Conservation (phyloP, 1,284 basidiomycete genomes). For the Stygiomarasmius scandens region DNA sequence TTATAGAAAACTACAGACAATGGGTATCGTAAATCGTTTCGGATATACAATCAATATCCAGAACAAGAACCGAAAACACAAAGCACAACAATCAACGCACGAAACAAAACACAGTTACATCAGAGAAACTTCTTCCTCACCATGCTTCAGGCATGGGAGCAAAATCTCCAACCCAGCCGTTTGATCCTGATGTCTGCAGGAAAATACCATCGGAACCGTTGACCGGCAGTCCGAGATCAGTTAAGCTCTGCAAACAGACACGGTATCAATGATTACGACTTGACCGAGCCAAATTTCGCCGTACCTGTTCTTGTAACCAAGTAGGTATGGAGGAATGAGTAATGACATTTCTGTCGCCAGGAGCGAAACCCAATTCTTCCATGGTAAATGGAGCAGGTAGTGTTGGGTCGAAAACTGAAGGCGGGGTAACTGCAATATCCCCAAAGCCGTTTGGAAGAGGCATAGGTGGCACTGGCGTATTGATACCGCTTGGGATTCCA, state of each 20-base stretch:
- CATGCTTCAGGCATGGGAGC: conserved; percentile 73
- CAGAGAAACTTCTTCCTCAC: neutral
- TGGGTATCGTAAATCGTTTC: conserved; percentile 5
- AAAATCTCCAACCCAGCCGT: conserved; percentile 77
- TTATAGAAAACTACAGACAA: neutral
- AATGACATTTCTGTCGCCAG: conserved; percentile 56
- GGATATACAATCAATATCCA: conserved; percentile 2
- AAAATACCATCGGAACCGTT: conserved; percentile 91
- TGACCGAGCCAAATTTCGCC: conserved; percentile 19
- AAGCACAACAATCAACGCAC: neutral
- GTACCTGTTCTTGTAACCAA: conserved; percentile 82
- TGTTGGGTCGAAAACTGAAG: conserved; percentile 56
- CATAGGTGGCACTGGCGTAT: conserved; percentile 49
- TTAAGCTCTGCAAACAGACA: conserved; percentile 61
- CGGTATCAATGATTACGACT: conserved; percentile 6
- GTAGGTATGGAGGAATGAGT: conserved; percentile 77
- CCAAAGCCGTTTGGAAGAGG: conserved; percentile 49
- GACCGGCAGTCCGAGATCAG: conserved; percentile 85
- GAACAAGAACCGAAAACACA: neutral
- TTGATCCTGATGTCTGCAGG: conserved; percentile 68
- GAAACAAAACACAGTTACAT: neutral
- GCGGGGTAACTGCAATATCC: conserved; percentile 58
- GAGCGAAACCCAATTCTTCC: conserved; percentile 77
- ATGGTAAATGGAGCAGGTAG: conserved; percentile 72
- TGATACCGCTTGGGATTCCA: conserved; percentile 62